Conservation (phyloP, 2,329 filamentous ascomycete species). For the Trichoderma sp. region DNA sequence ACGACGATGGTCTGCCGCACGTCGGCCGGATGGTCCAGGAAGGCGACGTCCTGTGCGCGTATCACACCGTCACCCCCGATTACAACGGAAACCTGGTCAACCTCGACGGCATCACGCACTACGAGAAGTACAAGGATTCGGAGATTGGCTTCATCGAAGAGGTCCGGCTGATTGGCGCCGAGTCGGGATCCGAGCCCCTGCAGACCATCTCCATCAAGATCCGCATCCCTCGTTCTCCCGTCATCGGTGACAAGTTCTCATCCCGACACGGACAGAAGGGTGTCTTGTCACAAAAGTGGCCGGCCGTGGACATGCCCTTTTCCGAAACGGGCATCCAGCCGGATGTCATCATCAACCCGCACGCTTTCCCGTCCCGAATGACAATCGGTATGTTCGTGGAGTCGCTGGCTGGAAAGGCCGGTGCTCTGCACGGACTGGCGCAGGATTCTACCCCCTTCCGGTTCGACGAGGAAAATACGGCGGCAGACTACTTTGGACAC, state of each 20-base stretch:
- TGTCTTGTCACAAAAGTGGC: constrained; percentile 96
- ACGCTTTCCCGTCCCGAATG: constrained; percentile 99
- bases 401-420: constrained; percentile 92
- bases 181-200: constrained; percentile 77
- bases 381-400: constrained; percentile 99
- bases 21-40: constrained; percentile 77
- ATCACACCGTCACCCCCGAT: constrained; percentile 83
- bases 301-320: constrained; percentile 90
- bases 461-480: constrained; percentile 90
- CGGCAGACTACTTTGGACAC: constrained; percentile 92
- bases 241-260: constrained; percentile 99
- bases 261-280: constrained; percentile 98
- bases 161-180: constrained; percentile 84
- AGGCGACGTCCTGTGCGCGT: constrained; percentile 84
- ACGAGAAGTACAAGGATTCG: constrained; percentile 91
- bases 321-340: constrained; percentile 95
- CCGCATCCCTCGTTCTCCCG: constrained; percentile 82
- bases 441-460: constrained; percentile 95
- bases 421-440: constrained; percentile 89
- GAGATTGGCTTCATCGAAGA: constrained; percentile 91
- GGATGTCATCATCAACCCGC: constrained; percentile 98
- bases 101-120: constrained; percentile 81
- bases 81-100: constrained; percentile 79
- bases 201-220: constrained; percentile 93
- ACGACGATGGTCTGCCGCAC: constrained; percentile 83